Conservation (phyloP, 768 basidiomycete species). For the Atractiella rhizophila region DNA sequence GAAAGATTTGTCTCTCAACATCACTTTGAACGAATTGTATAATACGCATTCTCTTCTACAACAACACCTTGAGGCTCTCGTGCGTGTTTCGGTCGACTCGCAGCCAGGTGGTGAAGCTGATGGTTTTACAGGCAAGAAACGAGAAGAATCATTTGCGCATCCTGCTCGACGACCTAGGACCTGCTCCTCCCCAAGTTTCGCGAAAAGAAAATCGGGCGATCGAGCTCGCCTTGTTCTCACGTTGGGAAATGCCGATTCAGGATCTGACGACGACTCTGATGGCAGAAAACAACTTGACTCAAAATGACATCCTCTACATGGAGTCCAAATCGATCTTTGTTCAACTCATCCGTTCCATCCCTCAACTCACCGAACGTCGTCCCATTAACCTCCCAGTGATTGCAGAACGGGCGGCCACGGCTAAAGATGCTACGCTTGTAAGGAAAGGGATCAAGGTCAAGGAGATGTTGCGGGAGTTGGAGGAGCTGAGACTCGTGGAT, state of each 20-base stretch:
- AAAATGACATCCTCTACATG: constrained; percentile 95
- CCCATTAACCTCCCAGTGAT: constrained; percentile 71
- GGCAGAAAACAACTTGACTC: constrained; percentile 67
- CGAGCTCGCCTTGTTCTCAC: constrained; percentile 73
- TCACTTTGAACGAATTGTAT: constrained; percentile 94
- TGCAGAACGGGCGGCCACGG: constrained; percentile 85
- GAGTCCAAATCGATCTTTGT: constrained; percentile 99
- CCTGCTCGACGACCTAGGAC: constrained; percentile 79
- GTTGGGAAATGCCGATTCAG: constrained; percentile 98
- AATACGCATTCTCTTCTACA: constrained; percentile 88
- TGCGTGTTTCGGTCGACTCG: constrained; percentile 24
- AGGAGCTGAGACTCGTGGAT: constrained; percentile 69
- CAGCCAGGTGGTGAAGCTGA: background rate
- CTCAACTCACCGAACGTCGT: constrained; percentile 50
- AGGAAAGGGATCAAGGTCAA: constrained; percentile 97
- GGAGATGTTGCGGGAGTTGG: constrained; percentile 90
- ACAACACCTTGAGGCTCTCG: constrained; percentile 83
- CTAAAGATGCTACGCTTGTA: constrained; percentile 85
- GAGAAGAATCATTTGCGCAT: constrained; percentile 95
- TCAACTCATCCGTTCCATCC: constrained; percentile 83
- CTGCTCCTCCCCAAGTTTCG: constrained; percentile 80
- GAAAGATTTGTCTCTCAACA: constrained; percentile 94
- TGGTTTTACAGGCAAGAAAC: constrained; percentile 51
- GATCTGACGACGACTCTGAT: constrained; percentile 89
- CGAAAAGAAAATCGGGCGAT: constrained; percentile 92